Evolutionary conservation across 148 eudicot genomes (phyloP), one percentile per base, ranked within the genome.

Genomic region (Cornus suecica): DNA sequence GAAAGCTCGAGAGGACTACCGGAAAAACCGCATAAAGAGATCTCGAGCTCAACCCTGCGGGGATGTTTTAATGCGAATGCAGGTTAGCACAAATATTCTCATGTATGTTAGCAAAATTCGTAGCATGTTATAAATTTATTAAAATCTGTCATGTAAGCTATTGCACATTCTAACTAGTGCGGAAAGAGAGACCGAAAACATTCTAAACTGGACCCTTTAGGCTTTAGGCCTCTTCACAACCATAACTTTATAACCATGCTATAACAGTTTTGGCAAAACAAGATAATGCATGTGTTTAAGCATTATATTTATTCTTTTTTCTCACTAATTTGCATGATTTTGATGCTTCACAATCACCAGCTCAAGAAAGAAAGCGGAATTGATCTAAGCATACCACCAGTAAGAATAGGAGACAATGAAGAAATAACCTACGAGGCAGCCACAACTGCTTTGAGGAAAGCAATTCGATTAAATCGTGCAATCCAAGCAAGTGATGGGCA

Each of bases 401-500:
- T 52, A 23, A 71, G 74, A 31, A 27, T 54, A 13, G 10, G 62
- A 26, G 61, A 51, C 16, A 52, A 71, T 2, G 74, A 71, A 23
- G 74, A 71, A 52, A 56, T 71, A 32, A 71, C 1, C 37, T 52
- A 52, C 18, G 74, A 71, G 54, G 37, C 8, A 5, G 74, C 28
- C 10, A 71, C 74, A 25, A 48, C 10, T 10, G 74, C 63, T 0
- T 51, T 71, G 64, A 71, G 51, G 37, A 71, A 71, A 71, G 74
- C 74, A 1, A 37, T 71, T 20, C n/a, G 37, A 52, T 52, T 71
- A 29, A 71, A 71, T 51, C 64, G 74, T 1, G 74, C 63, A 20
- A 71, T 71, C 32, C 74, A 71, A 71, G 74, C 74, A 26, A 51
- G 51, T 4, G 74, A 71, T 27, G 74, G 64, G n/a, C 74, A 71